Evolutionary conservation across 2,329 filamentous ascomycete genomes (phyloP), one percentile per base, ranked within the genome.

Genomic region (Dactylellina parvicollis): DNA sequence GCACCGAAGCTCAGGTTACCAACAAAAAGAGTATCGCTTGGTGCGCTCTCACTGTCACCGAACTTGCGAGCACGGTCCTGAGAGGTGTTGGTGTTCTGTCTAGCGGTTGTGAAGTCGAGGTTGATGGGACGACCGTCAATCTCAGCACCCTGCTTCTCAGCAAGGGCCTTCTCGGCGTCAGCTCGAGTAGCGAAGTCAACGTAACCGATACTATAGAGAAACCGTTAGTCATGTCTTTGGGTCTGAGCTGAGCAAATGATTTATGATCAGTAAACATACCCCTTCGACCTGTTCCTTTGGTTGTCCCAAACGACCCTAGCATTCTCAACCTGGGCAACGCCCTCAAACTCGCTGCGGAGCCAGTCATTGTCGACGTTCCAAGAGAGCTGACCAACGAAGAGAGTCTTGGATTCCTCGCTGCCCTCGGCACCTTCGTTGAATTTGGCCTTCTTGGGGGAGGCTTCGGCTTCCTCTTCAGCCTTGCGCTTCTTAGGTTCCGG

Each of bases 341-440:
- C 94, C 59, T 92, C 89, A 79, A 99, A 96, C 79, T 99, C 95
- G 9, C 96, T 86, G 78, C 99, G 95, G 0, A 99, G 83, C 0
- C 87, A 87, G 76, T 92, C 88, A 81, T 96, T 93, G 78, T 96
- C 91, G 59, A 96, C 85, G 80, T 89, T 91, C 92, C 92, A 97
- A 82, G 91, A 92, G 76, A 97, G 85, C 84, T 92, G 94, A 77
- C 93, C 93, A 76, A 92, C 88, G 82, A 96, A 97, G 60, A 97
- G 88, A 79, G 92, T 96, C 76, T 84, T 83, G 78, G 84, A 81
- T 46, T 80, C 80, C 7, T 75, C 75, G 20, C 46, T 62, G 22
- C 50, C 73, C 24, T 30, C 30, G 38, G 76, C 81, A 56, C 80
- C 81, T 47, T 81, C 79, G 42, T 80, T 81, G 65, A 84, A 85